These are phyloP conservation scores for Penicillium sp. DNA, from an alignment of 2,329 filamentous ascomycete species.

Conservation along the genomic window DNA sequence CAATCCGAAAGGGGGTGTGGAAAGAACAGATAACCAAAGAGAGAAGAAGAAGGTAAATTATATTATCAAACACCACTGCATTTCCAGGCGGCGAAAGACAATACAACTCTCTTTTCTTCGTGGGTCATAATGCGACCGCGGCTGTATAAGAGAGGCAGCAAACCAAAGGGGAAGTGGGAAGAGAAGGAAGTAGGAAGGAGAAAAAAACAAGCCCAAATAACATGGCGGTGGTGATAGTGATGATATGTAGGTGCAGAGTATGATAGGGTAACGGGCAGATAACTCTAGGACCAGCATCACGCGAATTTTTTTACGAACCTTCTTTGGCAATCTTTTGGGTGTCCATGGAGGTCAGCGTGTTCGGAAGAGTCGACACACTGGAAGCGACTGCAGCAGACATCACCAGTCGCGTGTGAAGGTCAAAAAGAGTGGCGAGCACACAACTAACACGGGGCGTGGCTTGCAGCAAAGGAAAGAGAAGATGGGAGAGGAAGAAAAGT, in stretches of 20 bases:
- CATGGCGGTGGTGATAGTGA: background rate
- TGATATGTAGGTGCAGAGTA: background rate
- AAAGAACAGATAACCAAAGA: slow-evolving; percentile 6
- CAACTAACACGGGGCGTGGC: slow-evolving; percentile 20
- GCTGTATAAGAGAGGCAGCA: background rate
- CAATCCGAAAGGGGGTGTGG: slow-evolving; percentile 30
- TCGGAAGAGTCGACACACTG: slow-evolving; percentile 40
- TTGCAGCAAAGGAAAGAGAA: slow-evolving; percentile 24
- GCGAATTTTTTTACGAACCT: slow-evolving; percentile 39
- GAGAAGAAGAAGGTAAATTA: background rate
- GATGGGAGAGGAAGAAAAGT: slow-evolving; percentile 36
- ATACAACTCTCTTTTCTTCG: slow-evolving; percentile 1
- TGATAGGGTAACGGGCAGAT: background rate
- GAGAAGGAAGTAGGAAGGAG: background rate
- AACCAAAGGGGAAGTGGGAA: background rate
- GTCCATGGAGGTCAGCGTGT: slow-evolving; percentile 49
- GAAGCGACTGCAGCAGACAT: slow-evolving; percentile 49
- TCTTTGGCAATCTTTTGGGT: slow-evolving; percentile 46
- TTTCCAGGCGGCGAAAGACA: slow-evolving; percentile 1
- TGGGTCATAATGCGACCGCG: slow-evolving; percentile 2
- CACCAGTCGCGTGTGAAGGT: slow-evolving; percentile 17
- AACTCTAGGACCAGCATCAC: background rate
- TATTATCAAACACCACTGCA: slow-evolving; percentile 4
- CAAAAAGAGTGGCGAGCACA: slow-evolving; percentile 22
- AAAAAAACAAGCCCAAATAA: background rate